Evolutionary conservation across 768 basidiomycete genomes (phyloP), one percentile per base, ranked within the genome.

Genomic region (Lactarius indigo): DNA sequence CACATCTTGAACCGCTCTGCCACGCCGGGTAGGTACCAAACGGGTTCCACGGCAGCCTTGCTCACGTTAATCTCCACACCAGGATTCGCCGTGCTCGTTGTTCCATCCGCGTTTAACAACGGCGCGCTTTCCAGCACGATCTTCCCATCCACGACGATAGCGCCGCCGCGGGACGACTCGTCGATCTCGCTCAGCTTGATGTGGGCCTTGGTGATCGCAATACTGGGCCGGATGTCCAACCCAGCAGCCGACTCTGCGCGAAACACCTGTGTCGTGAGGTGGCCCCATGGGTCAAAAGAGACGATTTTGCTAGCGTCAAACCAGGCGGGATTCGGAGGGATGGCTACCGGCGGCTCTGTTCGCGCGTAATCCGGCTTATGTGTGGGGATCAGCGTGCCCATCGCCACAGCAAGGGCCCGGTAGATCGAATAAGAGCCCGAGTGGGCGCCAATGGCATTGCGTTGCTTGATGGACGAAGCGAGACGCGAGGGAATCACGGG

Each of bases 11-110:
- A 94, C n/a, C 96, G 82, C 70, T 92, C 90, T 0, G 96, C 96
- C 1, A 98, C 87, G 13, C 94, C 94, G 54, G 96, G 96, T 1
- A 97, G 79, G 75, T 90, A 93, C 96, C 96, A 98, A 17, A 98
- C 95, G 0, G 96, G 96, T 74, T 98, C 96, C 9, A 98, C 89
- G 0, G 96, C 96, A 0, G 95, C 96, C 78, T 98, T 98, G 75
- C 87, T 88, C n/a, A 90, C 85, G 56, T 80, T 85, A 15, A 98
- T 85, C 79, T 98, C 96, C 20, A 98, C 86, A 7, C 96, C 96
- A 9, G 88, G 86, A 64, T 85, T 82, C 30, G 80, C 84, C 8
- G 79, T 76, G 63, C 83, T 87, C 65, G 73, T 73, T 0, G 82
- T 81, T 15, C 89, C 89, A 72, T 92, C 89, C 23, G 82, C 81